A percentile compares a stretch with the other conserved stretches of the same genome.
Evolutionary conservation across 176 grass and related monocot genomes (phyloP).

Genomic region (Bromus sterilis): DNA sequence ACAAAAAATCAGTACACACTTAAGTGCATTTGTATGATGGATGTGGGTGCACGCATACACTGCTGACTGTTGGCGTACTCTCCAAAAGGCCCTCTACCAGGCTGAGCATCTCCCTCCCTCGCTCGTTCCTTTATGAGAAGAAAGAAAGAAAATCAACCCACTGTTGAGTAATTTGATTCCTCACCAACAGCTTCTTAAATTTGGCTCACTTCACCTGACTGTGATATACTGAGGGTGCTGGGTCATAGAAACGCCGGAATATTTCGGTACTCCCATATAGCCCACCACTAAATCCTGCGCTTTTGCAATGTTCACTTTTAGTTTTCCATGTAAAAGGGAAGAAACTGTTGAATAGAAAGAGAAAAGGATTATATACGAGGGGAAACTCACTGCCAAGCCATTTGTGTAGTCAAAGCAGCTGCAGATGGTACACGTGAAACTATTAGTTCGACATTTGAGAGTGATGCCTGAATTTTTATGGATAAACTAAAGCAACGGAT

Average conservation of each 20-base stretch:
- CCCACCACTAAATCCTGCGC: constrained; percentile 97
- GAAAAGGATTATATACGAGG: background rate
- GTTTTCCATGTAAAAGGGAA: background rate
- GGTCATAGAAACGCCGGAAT: constrained; percentile 75
- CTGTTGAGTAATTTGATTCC: background rate
- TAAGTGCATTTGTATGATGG: background rate
- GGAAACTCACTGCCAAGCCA: constrained; percentile 77
- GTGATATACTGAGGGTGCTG: constrained; percentile 97
- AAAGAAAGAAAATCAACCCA: background rate
- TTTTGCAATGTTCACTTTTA: background rate
- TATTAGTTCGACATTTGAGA: background rate
- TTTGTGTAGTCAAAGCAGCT: constrained; percentile 99
- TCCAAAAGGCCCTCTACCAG: constrained; percentile 73
- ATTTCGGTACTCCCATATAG: constrained; percentile 97
- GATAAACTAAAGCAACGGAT: background rate
- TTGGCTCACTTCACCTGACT: constrained; percentile 47
- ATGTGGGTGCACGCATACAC: constrained; percentile 23
- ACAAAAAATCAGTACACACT: background rate
- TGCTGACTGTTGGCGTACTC: constrained; percentile 71
- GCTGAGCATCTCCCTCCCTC: constrained; percentile 79
- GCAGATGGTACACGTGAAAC: constrained; percentile 30
- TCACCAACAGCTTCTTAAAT: background rate
- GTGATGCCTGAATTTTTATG: background rate
- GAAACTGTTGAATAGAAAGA: background rate
- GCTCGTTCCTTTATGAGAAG: constrained; percentile 59